Evolutionary conservation across 768 basidiomycete species (phyloP), one percentile per base, ranked within the genome.

Genomic region (Hypholoma fasciculare): DNA sequence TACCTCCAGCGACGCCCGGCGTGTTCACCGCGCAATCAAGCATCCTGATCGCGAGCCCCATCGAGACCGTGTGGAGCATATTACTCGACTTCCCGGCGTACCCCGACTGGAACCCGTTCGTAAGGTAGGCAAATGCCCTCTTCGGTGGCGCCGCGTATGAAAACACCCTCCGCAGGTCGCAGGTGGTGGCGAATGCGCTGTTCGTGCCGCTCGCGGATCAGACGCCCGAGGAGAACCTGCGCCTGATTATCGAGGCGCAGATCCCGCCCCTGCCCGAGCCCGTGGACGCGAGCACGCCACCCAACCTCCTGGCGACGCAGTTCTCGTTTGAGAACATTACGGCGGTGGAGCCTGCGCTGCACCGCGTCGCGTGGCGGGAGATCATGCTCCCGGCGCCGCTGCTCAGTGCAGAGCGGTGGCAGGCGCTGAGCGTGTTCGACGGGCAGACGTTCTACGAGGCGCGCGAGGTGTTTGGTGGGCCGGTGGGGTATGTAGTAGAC

Each of bases 21-120:
- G 72, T 82, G 0, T 76, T 84, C 58, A 59, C 65, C 12, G 66
- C 70, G 1, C 65, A 68, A 20, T 70, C 75, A 16, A 76, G 76
- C 8, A 64, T 70, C 12, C 59, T 68, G 14, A 85, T 86, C 49
- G 74, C 83, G 56, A 82, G 84, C 5, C 82, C 83, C 4, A 69
- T 78, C 27, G 71, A 79, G 39, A 60, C 67, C 30, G 83, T 82
- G 4, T 86, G 85, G 85, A 59, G 67, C 7, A 71, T 76, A 4
- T 61, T 86, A 50, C 71, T 81, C 54, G 81, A 84, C 70, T 85
- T 85, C 70, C 63, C 67, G 2, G 68, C 74, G 5, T 86, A 86
- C 61, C 65, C 66, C 1, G 75, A 82, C 62, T 86, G 84, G 85
- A 81, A 70, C 49, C 78, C 68, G 9, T 72, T 72, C 42, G 68